phyloP scores from a whole-genome alignment of 495 filamentous ascomycete species.

The Evansstolkia leycettana region DNA sequence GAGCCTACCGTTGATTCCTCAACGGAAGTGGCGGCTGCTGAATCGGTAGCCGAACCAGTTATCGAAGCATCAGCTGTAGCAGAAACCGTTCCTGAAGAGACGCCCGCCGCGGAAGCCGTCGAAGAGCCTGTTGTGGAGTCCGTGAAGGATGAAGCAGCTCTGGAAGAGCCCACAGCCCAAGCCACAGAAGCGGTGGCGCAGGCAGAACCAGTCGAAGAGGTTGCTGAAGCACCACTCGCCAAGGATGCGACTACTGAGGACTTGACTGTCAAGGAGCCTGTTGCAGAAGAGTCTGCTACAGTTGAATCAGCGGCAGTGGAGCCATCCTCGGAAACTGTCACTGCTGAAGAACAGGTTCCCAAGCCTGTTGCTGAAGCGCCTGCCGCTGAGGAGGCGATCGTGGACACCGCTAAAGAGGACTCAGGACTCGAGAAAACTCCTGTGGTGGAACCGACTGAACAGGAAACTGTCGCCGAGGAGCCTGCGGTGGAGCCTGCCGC shows the following conservation, averaged over 20 bases:
- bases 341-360: too few relatives aligned
- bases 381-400: conserved; percentile 2
- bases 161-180: too few relatives aligned
- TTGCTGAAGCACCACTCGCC: too few relatives aligned
- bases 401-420: too few relatives aligned
- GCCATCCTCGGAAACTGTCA: too few relatives aligned
- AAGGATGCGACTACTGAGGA: too few relatives aligned
- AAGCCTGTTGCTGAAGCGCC: too few relatives aligned
- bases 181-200: too few relatives aligned
- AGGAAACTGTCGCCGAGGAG: not conserved
- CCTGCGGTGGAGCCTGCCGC: conserved; percentile 1
- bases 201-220: too few relatives aligned
- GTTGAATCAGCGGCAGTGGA: too few relatives aligned
- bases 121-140: conserved; percentile 3
- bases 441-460: not conserved
- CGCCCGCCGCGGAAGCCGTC: not conserved
- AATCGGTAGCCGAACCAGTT: not conserved
- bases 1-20: conserved; percentile 3
- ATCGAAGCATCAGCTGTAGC: conserved; percentile 4
- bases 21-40: not conserved
- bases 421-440: not conserved
- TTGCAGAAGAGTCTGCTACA: too few relatives aligned
- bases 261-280: too few relatives aligned
- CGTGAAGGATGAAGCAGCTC: not conserved
- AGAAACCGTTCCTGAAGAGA: not conserved